Conservation (phyloP, 2,329 filamentous ascomycete species). For the Fusarium heterosporum region DNA sequence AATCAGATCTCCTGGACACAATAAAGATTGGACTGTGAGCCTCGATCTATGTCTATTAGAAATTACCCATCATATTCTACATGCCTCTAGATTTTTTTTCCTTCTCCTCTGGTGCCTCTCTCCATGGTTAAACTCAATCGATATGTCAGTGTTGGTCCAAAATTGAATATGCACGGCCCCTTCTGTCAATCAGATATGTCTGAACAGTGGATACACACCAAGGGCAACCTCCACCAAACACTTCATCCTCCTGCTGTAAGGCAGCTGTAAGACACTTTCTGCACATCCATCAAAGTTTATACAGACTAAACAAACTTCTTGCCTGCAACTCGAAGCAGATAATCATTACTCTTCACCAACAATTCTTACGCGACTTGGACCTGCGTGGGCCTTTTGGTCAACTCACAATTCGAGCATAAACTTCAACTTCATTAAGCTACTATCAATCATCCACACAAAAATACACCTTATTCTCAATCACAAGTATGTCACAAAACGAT, state of each 20-base stretch:
- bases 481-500: slow-evolving; percentile 50
- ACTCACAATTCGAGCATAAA: neutral
- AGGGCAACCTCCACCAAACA: neutral
- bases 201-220: neutral
- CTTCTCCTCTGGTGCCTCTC: rapidly evolving
- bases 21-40: neutral
- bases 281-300: neutral
- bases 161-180: neutral
- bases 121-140: neutral
- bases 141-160: neutral
- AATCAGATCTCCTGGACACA: neutral
- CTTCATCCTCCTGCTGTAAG: neutral
- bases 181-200: neutral
- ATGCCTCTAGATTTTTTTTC: neutral
- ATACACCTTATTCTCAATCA: neutral
- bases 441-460: neutral
- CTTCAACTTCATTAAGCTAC: neutral
- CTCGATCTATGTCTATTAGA: too few relatives aligned
- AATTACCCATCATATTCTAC: neutral
- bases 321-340: too few relatives aligned
- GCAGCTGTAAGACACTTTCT: neutral
- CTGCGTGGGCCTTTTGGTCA: neutral
- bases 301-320: neutral
- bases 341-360: too few relatives aligned
- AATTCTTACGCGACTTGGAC: neutral